Percentiles rank a stretch among this genome's conserved stretches.
These are phyloP conservation scores for Trichoderma parareesei DNA, from an alignment of 495 filamentous ascomycete species.

Conservation along the genomic window DNA sequence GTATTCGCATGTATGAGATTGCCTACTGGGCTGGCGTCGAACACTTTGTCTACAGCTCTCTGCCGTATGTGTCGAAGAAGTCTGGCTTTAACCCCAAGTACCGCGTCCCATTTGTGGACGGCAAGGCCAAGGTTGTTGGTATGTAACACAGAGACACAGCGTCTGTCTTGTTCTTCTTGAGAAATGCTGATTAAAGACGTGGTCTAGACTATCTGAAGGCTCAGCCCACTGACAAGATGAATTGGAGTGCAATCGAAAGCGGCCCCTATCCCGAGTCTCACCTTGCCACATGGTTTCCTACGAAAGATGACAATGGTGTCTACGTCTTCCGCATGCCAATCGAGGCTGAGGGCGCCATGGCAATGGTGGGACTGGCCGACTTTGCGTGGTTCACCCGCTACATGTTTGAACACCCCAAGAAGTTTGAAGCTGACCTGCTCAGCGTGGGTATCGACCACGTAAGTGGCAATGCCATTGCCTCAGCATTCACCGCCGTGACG, in stretches of 20 bases:
- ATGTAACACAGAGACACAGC: constrained; percentile 1
- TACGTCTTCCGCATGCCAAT: constrained; percentile 22
- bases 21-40: constrained; percentile 28
- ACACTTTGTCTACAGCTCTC: constrained; percentile 30
- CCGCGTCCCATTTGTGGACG: constrained; percentile 33
- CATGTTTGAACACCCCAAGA: constrained; percentile 21
- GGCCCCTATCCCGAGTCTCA: constrained; percentile 22
- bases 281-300: constrained; percentile 16
- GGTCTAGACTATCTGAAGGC: constrained; percentile 24
- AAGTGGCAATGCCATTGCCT: constrained; percentile 25
- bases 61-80: constrained; percentile 25
- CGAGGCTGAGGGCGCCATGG: constrained; percentile 18
- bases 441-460: constrained; percentile 32
- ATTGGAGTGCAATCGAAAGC: constrained; percentile 27
- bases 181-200: constrained; percentile 1
- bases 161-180: neutral
- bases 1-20: constrained; percentile 37
- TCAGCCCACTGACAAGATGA: constrained; percentile 24
- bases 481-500: constrained; percentile 32
- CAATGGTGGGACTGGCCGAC: constrained; percentile 24
- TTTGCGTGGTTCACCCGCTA: constrained; percentile 22
- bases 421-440: constrained; percentile 22
- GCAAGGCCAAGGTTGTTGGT: constrained; percentile 33
- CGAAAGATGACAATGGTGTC: constrained; percentile 12
- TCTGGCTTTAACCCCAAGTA: constrained; percentile 28